phyloP scores from a whole-genome alignment of 1,284 basidiomycete species.

The Puccinia polysora region DNA sequence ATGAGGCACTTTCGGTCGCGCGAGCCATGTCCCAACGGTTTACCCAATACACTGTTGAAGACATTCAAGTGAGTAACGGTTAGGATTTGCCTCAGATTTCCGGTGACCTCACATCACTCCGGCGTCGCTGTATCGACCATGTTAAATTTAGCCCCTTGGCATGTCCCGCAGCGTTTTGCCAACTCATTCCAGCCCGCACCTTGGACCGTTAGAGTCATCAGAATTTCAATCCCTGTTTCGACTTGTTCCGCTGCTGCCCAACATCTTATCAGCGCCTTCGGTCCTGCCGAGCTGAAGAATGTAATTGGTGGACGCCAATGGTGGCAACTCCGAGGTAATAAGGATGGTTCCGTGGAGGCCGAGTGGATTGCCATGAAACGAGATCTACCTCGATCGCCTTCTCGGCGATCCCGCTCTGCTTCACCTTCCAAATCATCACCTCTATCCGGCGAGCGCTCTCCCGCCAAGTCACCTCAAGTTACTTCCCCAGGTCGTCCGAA shows the following conservation, averaged over 20 bases:
- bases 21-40: constrained; percentile 48
- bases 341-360: constrained; percentile 69
- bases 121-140: neutral
- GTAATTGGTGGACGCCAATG: constrained; percentile 86
- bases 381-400: constrained; percentile 20
- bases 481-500: neutral
- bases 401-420: neutral
- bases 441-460: neutral
- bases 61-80: constrained; percentile 50
- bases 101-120: neutral
- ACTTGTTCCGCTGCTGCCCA: constrained; percentile 74
- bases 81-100: neutral
- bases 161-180: constrained; percentile 58
- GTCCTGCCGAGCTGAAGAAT: constrained; percentile 70
- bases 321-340: constrained; percentile 86
- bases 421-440: neutral
- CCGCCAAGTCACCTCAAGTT: constrained; percentile 45
- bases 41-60: constrained; percentile 52
- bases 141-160: neutral
- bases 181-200: constrained; percentile 80
- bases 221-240: constrained; percentile 62
- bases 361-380: constrained; percentile 73
- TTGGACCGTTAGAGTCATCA: constrained; percentile 70
- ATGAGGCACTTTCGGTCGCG: constrained; percentile 58
- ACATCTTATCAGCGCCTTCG: constrained; percentile 72